Evolutionary conservation across 148 eudicot species (phyloP).

Genomic region (Vaccinium vitisidaea): DNA sequence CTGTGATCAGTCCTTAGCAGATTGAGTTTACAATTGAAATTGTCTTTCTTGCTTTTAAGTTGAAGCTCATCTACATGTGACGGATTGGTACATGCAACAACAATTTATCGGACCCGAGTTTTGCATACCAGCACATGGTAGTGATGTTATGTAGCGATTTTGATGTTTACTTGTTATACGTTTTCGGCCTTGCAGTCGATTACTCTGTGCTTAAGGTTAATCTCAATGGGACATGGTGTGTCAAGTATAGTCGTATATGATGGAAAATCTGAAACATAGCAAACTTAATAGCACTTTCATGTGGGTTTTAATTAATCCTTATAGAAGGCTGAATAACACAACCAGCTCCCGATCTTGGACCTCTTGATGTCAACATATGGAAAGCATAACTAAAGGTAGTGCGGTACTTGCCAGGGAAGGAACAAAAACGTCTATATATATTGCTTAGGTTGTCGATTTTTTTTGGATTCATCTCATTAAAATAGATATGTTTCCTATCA

Average conservation of each 20-base stretch:
- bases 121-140: neutral
- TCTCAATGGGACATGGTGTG: neutral
- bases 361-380: neutral
- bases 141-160: neutral
- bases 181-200: neutral
- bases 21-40: neutral
- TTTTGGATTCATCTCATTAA: neutral
- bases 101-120: neutral
- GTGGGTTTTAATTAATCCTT: neutral
- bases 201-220: neutral
- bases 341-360: neutral
- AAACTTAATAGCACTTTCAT: neutral
- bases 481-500: neutral
- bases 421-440: neutral
- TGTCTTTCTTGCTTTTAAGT: neutral
- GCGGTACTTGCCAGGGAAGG: neutral
- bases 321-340: neutral
- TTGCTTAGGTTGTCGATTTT: neutral
- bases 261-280: neutral
- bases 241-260: neutral
- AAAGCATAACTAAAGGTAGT: neutral
- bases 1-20: neutral
- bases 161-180: neutral
- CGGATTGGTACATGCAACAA: neutral
- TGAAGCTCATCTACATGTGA: neutral